Evolutionary conservation across 2,329 filamentous ascomycete genomes (phyloP).

Genomic region (Colletotrichum agaves): DNA sequence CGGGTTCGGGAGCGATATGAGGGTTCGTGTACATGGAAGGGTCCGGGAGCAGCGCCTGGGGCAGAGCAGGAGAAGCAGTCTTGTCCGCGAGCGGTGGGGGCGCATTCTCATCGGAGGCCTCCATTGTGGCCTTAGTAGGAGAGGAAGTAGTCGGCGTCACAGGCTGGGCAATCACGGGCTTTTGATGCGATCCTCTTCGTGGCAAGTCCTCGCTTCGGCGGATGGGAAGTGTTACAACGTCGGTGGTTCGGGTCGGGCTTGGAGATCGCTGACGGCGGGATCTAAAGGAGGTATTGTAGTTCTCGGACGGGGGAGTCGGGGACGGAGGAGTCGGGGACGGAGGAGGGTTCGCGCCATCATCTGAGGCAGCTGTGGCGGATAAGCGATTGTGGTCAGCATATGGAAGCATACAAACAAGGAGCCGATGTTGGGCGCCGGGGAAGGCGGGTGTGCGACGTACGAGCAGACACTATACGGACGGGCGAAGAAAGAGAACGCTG

Average conservation of each 20-base stretch:
- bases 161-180: slow-evolving; percentile 61
- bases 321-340: slow-evolving; percentile 41
- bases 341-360: slow-evolving; percentile 57
- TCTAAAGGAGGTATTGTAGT: slow-evolving; percentile 66
- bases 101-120: slow-evolving; percentile 41
- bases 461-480: slow-evolving; percentile 66
- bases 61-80: slow-evolving; percentile 55
- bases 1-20: slow-evolving; percentile 67
- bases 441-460: slow-evolving; percentile 59
- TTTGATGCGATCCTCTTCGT: slow-evolving; percentile 54
- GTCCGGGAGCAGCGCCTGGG: slow-evolving; percentile 67
- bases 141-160: slow-evolving; percentile 44
- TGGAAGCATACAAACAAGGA: slow-evolving; percentile 8
- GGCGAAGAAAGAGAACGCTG: slow-evolving; percentile 72
- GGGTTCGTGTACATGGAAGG: slow-evolving; percentile 74
- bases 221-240: slow-evolving; percentile 53
- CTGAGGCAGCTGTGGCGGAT: slow-evolving; percentile 58
- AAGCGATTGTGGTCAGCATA: slow-evolving; percentile 39
- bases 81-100: slow-evolving; percentile 51
- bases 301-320: slow-evolving; percentile 53
- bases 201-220: slow-evolving; percentile 58
- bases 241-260: slow-evolving; percentile 63
- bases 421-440: slow-evolving; percentile 17
- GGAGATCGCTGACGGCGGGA: slow-evolving; percentile 63
- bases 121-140: slow-evolving; percentile 38